Evolutionary conservation across 768 basidiomycete species (phyloP).

Genomic region (Tubosaeta sp.): DNA sequence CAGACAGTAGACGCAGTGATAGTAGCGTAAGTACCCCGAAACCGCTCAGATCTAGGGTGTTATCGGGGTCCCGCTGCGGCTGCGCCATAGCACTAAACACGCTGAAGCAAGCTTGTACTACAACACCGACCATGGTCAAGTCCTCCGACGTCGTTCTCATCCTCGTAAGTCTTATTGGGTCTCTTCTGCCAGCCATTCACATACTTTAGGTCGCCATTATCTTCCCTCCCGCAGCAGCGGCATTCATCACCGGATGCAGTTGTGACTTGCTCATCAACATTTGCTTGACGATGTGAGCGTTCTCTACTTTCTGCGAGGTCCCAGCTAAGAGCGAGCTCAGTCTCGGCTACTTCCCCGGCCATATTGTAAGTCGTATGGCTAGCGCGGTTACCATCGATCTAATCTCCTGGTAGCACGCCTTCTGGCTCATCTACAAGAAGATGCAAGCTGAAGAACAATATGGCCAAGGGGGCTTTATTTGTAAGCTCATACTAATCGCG

Average conservation of each 20-base stretch:
- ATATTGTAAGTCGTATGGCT: constrained; percentile 35
- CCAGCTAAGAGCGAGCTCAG: constrained; percentile 31
- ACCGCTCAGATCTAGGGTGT: constrained; percentile 5
- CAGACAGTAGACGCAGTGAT: constrained; percentile 1
- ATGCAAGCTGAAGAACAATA: constrained; percentile 84
- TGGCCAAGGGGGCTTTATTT: constrained; percentile 70
- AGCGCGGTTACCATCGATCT: background rate
- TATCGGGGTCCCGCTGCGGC: constrained; percentile 23
- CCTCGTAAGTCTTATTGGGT: constrained; percentile 43
- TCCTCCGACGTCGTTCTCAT: constrained; percentile 78
- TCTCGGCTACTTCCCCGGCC: constrained; percentile 73
- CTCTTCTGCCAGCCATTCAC: background rate
- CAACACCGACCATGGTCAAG: constrained; percentile 37
- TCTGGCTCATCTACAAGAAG: constrained; percentile 89
- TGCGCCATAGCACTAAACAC: constrained; percentile 1
- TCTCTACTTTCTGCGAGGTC: background rate
- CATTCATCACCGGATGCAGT: constrained; percentile 74
- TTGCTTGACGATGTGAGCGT: constrained; percentile 63
- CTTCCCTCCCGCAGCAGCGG: constrained; percentile 79
- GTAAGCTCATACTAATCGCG: constrained; percentile 46
- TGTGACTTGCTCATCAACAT: constrained; percentile 88
- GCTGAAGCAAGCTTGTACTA: background rate
- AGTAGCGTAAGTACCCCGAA: constrained; percentile 12
- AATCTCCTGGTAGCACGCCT: constrained; percentile 53
- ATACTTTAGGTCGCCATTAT: constrained; percentile 63